These are phyloP conservation scores for Kingdonia uniflora DNA, from an alignment of 164 flowering plant species.

Conservation along the genomic window DNA sequence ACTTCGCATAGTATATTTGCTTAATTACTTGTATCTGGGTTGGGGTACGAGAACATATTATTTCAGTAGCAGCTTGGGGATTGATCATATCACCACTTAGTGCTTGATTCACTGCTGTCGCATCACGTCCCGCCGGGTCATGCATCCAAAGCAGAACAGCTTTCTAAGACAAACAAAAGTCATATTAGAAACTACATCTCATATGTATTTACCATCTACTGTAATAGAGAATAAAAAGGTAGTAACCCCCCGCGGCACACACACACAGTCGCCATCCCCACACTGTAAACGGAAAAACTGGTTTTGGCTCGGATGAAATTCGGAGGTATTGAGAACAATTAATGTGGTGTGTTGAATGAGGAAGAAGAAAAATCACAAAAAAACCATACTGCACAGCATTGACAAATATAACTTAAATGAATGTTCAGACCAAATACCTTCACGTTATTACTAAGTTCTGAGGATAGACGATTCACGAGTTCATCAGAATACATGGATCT, in stretches of 20 bases:
- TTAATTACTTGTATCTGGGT: conserved; percentile 54
- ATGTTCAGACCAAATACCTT: conserved; percentile 32
- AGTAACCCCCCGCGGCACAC: too few relatives aligned
- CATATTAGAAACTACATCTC: too few relatives aligned
- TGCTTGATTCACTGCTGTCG: conserved; percentile 35
- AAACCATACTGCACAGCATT: too few relatives aligned
- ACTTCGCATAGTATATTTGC: conserved; percentile 38
- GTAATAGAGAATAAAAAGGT: too few relatives aligned
- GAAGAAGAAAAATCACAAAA: too few relatives aligned
- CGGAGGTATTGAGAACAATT: too few relatives aligned
- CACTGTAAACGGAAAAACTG: too few relatives aligned
- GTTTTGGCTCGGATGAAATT: too few relatives aligned
- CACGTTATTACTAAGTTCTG: conserved; percentile 58
- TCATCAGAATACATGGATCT: conserved; percentile 43
- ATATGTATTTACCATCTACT: too few relatives aligned
- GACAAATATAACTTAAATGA: too few relatives aligned
- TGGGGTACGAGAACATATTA: conserved; percentile 73
- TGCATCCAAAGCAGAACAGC: conserved; percentile 69
- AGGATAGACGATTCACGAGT: conserved; percentile 40
- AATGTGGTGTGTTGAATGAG: too few relatives aligned
- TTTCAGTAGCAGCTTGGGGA: conserved; percentile 53
- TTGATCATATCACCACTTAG: conserved; percentile 25
- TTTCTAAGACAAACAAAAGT: conserved; percentile 26
- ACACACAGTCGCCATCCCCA: too few relatives aligned
- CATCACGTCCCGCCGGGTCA: conserved; percentile 65